A percentile compares a stretch with the other conserved stretches of the same genome.
These are phyloP conservation scores for Lentinus tigrinus DNA, from an alignment of 768 basidiomycete species.

Conservation along the genomic window DNA sequence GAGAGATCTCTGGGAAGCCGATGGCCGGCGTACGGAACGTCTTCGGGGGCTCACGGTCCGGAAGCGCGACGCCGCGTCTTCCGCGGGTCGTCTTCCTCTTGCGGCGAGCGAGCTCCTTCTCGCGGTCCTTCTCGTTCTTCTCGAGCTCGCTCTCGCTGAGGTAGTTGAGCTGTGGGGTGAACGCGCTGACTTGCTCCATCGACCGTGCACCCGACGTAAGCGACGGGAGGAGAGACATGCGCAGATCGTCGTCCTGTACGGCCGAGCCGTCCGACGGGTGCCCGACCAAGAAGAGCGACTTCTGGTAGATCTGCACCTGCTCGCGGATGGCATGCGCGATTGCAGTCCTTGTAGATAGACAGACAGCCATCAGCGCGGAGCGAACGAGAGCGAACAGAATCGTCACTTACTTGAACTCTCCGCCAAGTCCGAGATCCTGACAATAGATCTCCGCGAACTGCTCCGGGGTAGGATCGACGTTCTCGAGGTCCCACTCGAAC, in stretches of 20 bases:
- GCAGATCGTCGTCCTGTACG: conserved; percentile 88
- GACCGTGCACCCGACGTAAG: conserved; percentile 69
- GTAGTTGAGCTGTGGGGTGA: conserved; percentile 87
- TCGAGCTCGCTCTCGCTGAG: conserved; percentile 90
- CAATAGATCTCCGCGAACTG: conserved; percentile 87
- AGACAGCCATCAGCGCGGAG: not conserved
- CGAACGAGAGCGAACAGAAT: not conserved
- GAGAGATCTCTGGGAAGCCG: conserved; percentile 77
- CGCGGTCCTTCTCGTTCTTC: conserved; percentile 85
- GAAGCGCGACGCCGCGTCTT: conserved; percentile 75
- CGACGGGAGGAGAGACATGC: conserved; percentile 85
- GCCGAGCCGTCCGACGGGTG: conserved; percentile 78
- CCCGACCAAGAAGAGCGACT: conserved; percentile 87
- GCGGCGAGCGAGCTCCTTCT: conserved; percentile 87
- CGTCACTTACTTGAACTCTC: conserved; percentile 83
- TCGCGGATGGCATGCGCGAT: conserved; percentile 95
- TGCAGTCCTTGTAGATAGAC: conserved; percentile 64
- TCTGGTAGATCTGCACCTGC: conserved; percentile 89
- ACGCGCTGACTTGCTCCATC: conserved; percentile 73
- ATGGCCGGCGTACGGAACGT: conserved; percentile 90
- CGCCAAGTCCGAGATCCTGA: conserved; percentile 82
- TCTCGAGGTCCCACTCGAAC: conserved; percentile 97
- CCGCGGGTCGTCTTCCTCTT: conserved; percentile 83
- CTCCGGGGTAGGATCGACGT: conserved; percentile 79
- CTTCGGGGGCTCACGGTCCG: conserved; percentile 89